Evolutionary conservation across 345 rosid species (phyloP).

Genomic region (Linum trigynum): DNA sequence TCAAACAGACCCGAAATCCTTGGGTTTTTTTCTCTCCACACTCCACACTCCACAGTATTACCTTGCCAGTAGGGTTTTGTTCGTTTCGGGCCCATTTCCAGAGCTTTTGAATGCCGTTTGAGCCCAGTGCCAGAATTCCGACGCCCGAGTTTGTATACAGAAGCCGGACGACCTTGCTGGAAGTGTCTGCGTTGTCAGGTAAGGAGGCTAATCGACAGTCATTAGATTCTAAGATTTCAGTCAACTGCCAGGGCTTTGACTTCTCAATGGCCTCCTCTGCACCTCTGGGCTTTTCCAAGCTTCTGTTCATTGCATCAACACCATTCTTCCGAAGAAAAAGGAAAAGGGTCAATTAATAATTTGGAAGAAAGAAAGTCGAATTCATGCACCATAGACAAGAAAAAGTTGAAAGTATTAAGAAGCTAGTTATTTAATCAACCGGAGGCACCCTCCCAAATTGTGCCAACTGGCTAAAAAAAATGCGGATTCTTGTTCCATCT

Average conservation of each 20-base stretch:
- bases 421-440: neutral
- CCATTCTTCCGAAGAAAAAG: constrained; percentile 51
- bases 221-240: constrained; percentile 57
- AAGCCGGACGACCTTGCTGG: constrained; percentile 87
- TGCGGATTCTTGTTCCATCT: no score
- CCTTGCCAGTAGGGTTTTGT: constrained; percentile 81
- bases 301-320: constrained; percentile 66
- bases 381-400: neutral
- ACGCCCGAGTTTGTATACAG: constrained; percentile 74
- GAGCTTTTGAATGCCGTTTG: constrained; percentile 62
- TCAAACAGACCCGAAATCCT: neutral
- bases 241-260: constrained; percentile 67
- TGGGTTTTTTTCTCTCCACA: no score
- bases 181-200: constrained; percentile 63
- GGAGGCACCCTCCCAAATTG: no score
- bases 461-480: no score
- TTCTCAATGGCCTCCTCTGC: constrained; percentile 61
- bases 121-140: constrained; percentile 80
- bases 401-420: constrained; percentile 1
- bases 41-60: constrained; percentile 11
- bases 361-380: neutral
- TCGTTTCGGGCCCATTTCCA: constrained; percentile 75
- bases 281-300: constrained; percentile 65
- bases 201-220: constrained; percentile 65
- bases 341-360: constrained; percentile 2